Evolutionary conservation across 345 rosid genomes (phyloP).

Genomic region (Dipteronia dyeriana): DNA sequence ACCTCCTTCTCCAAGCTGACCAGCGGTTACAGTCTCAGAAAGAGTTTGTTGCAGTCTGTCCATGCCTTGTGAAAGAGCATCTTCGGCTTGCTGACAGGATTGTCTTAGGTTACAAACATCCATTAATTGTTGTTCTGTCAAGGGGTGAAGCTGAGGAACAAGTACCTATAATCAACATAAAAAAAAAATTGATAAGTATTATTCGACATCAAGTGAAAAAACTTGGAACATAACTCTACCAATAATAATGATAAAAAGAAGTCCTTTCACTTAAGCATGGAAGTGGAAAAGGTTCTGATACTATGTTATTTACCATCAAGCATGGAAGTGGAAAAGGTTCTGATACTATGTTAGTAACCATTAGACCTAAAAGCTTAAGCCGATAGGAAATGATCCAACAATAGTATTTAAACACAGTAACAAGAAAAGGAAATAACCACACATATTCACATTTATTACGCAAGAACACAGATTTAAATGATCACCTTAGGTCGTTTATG

Average conservation of each 20-base stretch:
- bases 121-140: constrained; percentile 60
- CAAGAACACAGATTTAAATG: background rate
- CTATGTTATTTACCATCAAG: too few species aligned
- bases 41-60: constrained; percentile 77
- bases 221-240: background rate
- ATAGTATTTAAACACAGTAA: too few species aligned
- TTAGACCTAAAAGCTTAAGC: too few species aligned
- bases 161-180: constrained; percentile 56
- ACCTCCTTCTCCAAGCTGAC: constrained; percentile 58
- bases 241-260: background rate
- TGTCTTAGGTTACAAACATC: constrained; percentile 51
- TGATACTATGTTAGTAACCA: too few species aligned
- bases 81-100: constrained; percentile 97
- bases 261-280: background rate
- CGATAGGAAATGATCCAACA: too few species aligned
- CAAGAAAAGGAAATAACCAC: background rate
- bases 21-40: constrained; percentile 65
- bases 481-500: background rate
- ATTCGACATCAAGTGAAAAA: background rate
- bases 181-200: background rate
- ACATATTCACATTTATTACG: background rate
- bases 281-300: too few species aligned
- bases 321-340: too few species aligned
- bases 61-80: constrained; percentile 93
- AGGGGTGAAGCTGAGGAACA: constrained; percentile 62